Percentiles rank a stretch among this genome's conserved stretches.
Conservation (phyloP, 768 basidiomycete genomes). For the Collybia sp. region DNA sequence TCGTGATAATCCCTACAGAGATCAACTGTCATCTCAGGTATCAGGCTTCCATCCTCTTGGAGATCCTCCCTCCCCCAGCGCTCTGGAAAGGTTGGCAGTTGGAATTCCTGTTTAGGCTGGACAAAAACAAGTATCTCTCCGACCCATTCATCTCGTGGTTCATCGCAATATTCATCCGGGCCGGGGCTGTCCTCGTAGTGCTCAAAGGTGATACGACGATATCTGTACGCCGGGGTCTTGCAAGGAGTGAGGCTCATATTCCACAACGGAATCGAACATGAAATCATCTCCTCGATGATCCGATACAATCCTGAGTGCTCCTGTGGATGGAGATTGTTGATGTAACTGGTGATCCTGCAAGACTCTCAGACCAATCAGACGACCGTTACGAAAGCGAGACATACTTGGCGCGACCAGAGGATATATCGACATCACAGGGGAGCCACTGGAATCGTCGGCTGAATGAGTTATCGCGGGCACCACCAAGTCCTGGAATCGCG, state of each 20-base stretch:
- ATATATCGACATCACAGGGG: constrained; percentile 1
- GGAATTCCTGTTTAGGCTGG: constrained; percentile 11
- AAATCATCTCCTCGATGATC: constrained; percentile 11
- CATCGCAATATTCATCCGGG: background rate
- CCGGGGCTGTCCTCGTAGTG: constrained; percentile 3
- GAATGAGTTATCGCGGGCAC: constrained; percentile 1
- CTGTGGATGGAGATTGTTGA: constrained; percentile 26
- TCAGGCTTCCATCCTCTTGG: background rate
- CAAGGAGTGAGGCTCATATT: constrained; percentile 15
- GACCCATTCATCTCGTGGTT: background rate
- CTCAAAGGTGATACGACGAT: constrained; percentile 5
- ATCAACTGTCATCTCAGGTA: constrained; percentile 5
- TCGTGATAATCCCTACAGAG: constrained; percentile 8
- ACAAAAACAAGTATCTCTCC: constrained; percentile 2
- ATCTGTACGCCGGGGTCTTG: constrained; percentile 1
- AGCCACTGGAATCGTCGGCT: constrained; percentile 11
- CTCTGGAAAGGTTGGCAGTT: constrained; percentile 13
- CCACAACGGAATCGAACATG: constrained; percentile 14
- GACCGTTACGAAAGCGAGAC: background rate
- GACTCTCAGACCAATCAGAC: too few relatives aligned
- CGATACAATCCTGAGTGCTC: constrained; percentile 7
- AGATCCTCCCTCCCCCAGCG: background rate
- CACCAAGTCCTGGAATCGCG: background rate
- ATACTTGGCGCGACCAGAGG: constrained; percentile 2
- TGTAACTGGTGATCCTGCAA: constrained; percentile 16